Evolutionary conservation across 177 flowering plant species (phyloP), one percentile per base, ranked within the genome.

Genomic region (Vitis hybrid): DNA sequence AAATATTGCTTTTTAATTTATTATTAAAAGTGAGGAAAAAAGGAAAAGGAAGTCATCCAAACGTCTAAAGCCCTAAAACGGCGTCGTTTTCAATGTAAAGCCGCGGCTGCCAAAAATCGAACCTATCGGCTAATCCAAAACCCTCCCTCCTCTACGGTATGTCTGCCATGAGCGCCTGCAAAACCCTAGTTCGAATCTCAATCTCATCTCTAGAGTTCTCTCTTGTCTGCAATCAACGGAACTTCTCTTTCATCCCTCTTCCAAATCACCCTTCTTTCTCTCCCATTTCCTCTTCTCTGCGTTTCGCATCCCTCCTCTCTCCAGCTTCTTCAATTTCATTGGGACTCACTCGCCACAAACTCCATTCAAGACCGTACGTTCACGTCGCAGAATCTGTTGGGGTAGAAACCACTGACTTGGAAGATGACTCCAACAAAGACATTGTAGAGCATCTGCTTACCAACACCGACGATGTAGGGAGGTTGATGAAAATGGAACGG

Each of bases 401-500:
- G 2, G 16, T 52, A 7, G 80, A 73, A 64, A 60, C 68, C 11
- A 18, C 70, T 35, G 74, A 70, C 14, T 51, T 51, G n/a, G 30
- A 35, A 7, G 79, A 70, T 10, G 71, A 70, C 55, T 18, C 54
- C 9, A 14, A 72, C 2, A 74, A 74, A 50, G 94, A 92, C 62
- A 78, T 67, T 0, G 90, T 89, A 1, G 86, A 81, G 57, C 83
- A 84, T 46, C 46, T 92, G 66, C 88, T 92, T 2, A 30, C 70
- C 3, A 72, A 75, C 68, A 74, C 61, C 4, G 79, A 82, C 4
- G 85, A 83, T 52, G 83, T 89, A 8, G 59, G 82, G 0, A 64
- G 79, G 4, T 70, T 89, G 13, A 91, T 89, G 97, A 95, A 85
- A 74, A 90, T 95, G 99, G 90, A 90, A 59, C 75, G 98, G 8